A percentile compares a stretch with the other conserved stretches of the same genome.
phyloP scores from a whole-genome alignment of 148 eudicot species.

The Camellia lanceoleosa region DNA sequence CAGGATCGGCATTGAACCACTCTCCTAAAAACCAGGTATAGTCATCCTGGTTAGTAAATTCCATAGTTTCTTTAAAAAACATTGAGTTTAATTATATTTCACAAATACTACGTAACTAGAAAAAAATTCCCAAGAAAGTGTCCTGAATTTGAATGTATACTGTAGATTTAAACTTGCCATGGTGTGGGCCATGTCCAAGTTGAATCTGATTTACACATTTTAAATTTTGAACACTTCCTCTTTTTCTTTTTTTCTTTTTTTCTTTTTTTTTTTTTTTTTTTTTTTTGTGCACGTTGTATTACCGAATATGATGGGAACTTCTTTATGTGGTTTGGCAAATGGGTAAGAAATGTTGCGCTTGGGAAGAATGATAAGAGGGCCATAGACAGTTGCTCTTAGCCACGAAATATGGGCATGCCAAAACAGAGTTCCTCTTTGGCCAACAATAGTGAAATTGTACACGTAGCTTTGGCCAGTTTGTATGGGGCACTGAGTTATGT shows the following conservation, averaged over 20 bases:
- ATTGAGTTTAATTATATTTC: too few species aligned
- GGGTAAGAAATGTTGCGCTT: slow-evolving; percentile 44
- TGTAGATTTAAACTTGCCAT: too few species aligned
- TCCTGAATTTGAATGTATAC: too few species aligned
- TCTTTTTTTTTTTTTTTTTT: too few species aligned
- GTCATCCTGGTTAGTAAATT: not conserved
- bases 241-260: too few species aligned
- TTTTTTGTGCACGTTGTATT: not conserved
- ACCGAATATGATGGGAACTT: slow-evolving; percentile 58
- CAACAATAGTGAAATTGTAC: slow-evolving; percentile 49
- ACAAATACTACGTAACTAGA: too few species aligned
- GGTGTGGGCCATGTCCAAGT: too few species aligned
- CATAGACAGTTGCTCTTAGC: slow-evolving; percentile 58
- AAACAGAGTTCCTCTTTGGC: slow-evolving; percentile 55
- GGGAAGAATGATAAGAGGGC: slow-evolving; percentile 53
- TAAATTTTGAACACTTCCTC: too few species aligned
- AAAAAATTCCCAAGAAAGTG: too few species aligned
- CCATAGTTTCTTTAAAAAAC: too few species aligned
- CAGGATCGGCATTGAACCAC: slow-evolving; percentile 50
- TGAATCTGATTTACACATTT: too few species aligned
- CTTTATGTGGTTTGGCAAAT: slow-evolving; percentile 47
- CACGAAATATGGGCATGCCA: slow-evolving; percentile 66
- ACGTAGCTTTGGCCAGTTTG: slow-evolving; percentile 58
- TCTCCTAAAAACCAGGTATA: slow-evolving; percentile 31
- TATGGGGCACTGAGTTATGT: slow-evolving; percentile 59